phyloP scores from a whole-genome alignment of 306 rosid genomes.

The Vigna mungo region DNA sequence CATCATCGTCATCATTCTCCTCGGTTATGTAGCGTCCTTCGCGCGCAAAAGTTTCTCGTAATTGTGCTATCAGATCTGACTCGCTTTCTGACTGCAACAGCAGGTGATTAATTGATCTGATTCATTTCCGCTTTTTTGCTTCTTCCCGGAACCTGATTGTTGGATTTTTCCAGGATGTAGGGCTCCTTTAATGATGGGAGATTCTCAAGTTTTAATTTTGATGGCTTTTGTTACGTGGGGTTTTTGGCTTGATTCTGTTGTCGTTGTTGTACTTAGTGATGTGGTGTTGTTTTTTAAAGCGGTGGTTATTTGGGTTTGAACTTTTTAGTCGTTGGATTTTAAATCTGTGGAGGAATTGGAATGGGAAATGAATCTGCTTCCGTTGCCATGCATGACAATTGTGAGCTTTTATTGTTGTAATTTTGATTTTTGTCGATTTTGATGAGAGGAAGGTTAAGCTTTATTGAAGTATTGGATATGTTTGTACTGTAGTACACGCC shows the following conservation, averaged over 20 bases:
- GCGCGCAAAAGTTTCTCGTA: constrained; percentile 35
- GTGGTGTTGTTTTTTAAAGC: constrained; percentile 4
- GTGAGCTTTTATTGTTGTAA: constrained; percentile 10
- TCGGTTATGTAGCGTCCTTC: constrained; percentile 45
- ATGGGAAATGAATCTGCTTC: constrained; percentile 15
- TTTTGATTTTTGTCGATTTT: constrained; percentile 33
- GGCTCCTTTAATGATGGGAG: constrained; percentile 36
- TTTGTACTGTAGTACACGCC: constrained; percentile 26
- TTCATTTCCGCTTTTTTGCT: constrained; percentile 15
- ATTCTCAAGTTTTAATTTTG: constrained; percentile 43
- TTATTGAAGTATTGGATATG: constrained; percentile 24
- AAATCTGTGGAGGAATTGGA: constrained; percentile 25
- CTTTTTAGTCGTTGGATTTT: not conserved
- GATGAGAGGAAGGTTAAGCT: constrained; percentile 7
- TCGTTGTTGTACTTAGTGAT: not conserved
- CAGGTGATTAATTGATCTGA: constrained; percentile 46
- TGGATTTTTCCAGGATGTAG: not conserved
- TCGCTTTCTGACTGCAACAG: constrained; percentile 14
- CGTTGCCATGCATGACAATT: not conserved
- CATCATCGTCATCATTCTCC: constrained; percentile 30
- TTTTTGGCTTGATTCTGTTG: not conserved
- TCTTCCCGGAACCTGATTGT: constrained; percentile 21
- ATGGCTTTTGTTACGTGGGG: constrained; percentile 27
- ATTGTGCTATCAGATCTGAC: constrained; percentile 54
- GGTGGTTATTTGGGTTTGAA: constrained; percentile 22